phyloP scores from a whole-genome alignment of 352 stramenopile genomes.

The Plasmopara viticola region DNA sequence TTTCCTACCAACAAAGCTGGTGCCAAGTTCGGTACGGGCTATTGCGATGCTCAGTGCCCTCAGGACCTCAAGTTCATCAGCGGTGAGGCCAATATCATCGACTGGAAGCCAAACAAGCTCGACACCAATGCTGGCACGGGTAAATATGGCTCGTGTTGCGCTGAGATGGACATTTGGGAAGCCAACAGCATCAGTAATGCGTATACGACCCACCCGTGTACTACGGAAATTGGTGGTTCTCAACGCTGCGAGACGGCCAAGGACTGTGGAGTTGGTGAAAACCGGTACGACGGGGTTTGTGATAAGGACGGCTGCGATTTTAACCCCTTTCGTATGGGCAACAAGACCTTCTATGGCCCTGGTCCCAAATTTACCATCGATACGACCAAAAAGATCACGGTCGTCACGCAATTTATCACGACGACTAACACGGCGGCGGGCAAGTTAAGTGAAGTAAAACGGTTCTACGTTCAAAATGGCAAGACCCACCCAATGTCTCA shows the following conservation, averaged over 20 bases:
- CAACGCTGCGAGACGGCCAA: constrained; percentile 20
- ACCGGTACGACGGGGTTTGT: constrained; percentile 16
- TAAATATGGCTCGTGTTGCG: constrained; percentile 50
- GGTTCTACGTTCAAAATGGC: constrained; percentile 17
- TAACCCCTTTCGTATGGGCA: constrained; percentile 27
- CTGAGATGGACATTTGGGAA: constrained; percentile 60
- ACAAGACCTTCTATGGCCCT: constrained; percentile 23
- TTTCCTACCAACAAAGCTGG: constrained; percentile 17
- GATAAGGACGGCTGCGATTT: constrained; percentile 26
- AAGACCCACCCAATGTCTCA: constrained; percentile 15
- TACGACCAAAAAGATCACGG: constrained; percentile 19
- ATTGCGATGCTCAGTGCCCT: constrained; percentile 58
- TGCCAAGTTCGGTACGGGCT: constrained; percentile 23
- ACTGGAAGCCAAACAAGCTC: constrained; percentile 27
- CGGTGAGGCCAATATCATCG: constrained; percentile 53
- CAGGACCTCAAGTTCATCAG: constrained; percentile 63
- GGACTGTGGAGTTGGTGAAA: constrained; percentile 11
- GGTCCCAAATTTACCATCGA: constrained; percentile 16
- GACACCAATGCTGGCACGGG: constrained; percentile 37
- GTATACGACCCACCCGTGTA: constrained; percentile 45
- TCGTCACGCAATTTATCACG: constrained; percentile 26
- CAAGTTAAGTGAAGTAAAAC: constrained; percentile 12
- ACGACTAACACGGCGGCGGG: constrained; percentile 16
- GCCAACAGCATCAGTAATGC: constrained; percentile 38
- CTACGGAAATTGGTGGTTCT: constrained; percentile 12